Evolutionary conservation across 768 basidiomycete genomes (phyloP).

Genomic region (Rhodotorula babjevae): DNA sequence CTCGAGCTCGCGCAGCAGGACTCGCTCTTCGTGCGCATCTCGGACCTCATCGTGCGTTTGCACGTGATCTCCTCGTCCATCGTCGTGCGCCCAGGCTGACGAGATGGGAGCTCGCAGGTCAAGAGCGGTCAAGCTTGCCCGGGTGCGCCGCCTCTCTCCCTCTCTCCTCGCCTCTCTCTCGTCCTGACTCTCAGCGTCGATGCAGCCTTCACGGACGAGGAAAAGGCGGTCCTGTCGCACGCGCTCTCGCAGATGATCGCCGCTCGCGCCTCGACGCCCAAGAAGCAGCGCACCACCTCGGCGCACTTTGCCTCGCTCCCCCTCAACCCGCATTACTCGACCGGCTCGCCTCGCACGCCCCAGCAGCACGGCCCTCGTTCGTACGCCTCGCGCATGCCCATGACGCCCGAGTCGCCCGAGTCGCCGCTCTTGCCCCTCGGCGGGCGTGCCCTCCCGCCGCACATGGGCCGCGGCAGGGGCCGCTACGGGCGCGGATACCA

Average conservation of each 20-base stretch:
- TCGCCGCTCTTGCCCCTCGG: neutral
- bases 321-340: too few species aligned
- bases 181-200: neutral
- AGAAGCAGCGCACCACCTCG: too few species aligned
- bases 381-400: neutral
- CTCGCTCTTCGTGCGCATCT: neutral
- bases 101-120: neutral
- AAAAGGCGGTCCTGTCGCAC: neutral
- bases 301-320: too few species aligned
- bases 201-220: slow-evolving; percentile 10
- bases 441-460: neutral
- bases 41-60: neutral
- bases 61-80: too few species aligned
- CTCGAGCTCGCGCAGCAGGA: neutral
- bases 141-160: neutral
- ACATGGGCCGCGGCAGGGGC: neutral
- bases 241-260: neutral
- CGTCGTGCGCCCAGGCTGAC: too few species aligned
- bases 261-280: neutral
- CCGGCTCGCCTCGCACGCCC: neutral
- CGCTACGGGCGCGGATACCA: too few species aligned
- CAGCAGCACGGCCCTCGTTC: neutral
- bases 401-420: neutral
- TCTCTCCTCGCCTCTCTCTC: too few species aligned
- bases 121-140: neutral